Evolutionary conservation across 2,329 filamentous ascomycete species (phyloP), one percentile per base, ranked within the genome.

Genomic region (Pseudophaeomoniella oleicola): DNA sequence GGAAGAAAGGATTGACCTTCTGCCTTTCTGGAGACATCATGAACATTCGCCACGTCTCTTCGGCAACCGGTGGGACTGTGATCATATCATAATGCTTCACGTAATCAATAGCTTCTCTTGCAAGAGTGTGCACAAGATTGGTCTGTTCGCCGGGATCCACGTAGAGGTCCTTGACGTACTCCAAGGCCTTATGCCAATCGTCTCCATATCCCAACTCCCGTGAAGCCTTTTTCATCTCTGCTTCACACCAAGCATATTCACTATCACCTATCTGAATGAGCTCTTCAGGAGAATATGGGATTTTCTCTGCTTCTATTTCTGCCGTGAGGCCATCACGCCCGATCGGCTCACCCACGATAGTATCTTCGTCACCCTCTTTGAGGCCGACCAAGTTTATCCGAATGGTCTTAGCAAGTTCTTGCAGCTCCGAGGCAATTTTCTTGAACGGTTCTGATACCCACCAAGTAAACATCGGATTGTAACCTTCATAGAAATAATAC

Each of bases 1-100:
- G 61, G 53, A 76, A 76, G 52, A 75, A 76, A 0, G 72, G 72
- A 9, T 67, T 69, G 2, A 69, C 61, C 39, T 66, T 70, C 44
- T 77, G 72, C 16, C 49, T 53, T 17, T 57, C 58, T 0, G 70
- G 62, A 4, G 58, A 52, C 59, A 76, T 74, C 67, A 75, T 75
- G 38, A 62, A 64, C 54, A 71, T 71, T 22, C 62, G 60, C 54
- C 68, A 71, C 1, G 63, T 66, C 39, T 72, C 62, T 37, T 67
- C 63, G 2, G 68, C 69, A 2, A 75, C 47, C 2, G 46, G 46
- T 0, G 72, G 71, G 0, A 76, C 64, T 0, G 69, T 75, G 14
- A 75, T 64, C 5, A 75, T 63, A 36, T 71, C 59, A 44, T 71
- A 58, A 16, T 63, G 52, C 44, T 64, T 63, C 9, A 76, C 69